Base-by-base conservation (phyloP, 2,329 filamentous ascomycete genomes). In the Hypoxylon sp. region DNA sequence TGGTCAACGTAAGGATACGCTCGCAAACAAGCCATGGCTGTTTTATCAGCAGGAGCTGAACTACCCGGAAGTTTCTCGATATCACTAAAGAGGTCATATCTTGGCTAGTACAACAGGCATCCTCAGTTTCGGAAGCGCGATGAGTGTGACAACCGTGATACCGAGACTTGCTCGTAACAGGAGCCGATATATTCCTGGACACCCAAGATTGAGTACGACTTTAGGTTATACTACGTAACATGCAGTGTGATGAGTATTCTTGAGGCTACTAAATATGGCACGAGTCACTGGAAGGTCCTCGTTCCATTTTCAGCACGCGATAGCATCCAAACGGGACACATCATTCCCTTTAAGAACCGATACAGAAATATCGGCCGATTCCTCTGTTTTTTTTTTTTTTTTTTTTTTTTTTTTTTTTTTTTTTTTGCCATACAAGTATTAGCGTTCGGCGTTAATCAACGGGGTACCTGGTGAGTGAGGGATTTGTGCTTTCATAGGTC, bases 311-410 rank as follows among this genome's bases (percentile, higher is more conserved):
- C 50, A 58, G 42, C 47, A 50, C 33, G 44, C 13, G 37, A 48
- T 37, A n/a, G 24, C 37, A 14, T 51, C 46, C 42, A 55, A 57
- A 56, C 46, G 31, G 57, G 64, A 59, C 33, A 58, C 63, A 54
- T 67, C 60, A 71, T 71, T 63, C 64, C 19, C 10, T 63, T 71
- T 53, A 39, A 58, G 67, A 67, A 59, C 63, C 35, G 58, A 61
- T 57, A 24, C 61, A 44, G 5, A 51, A 66, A 35, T 39, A 26
- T 14, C 42, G 44, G 54, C 35, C 29, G 24, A 55, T 56, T 67
- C 63, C 47, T 62, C n/a, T n/a, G n/a, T 35, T 42, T 71, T 60
- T 22, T 22, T 22, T 22, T 22, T 22, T 35, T 42, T 71, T 60
- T 57, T 35, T 44, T 35, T 42, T 71, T 60, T 22, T 22, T 35